Base-by-base conservation (phyloP, 106 monocot species). In the Alisma plantagoaquatica region DNA sequence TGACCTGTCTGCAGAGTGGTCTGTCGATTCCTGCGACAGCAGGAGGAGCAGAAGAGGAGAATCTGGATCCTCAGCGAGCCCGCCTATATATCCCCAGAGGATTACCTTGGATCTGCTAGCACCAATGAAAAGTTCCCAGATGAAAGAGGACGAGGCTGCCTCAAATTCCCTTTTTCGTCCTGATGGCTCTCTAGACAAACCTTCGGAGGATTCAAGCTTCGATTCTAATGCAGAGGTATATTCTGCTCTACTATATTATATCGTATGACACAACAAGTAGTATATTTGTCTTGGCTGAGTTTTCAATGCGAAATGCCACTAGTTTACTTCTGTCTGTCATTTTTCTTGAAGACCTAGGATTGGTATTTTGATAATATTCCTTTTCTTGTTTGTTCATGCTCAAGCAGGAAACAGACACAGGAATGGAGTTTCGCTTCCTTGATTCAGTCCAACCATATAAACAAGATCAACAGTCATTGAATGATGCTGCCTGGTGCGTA, bases 41-140 rank as follows among this genome's bases (percentile, higher is more conserved):
- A 8, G 11, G 38, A 38, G 38, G 8, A 15, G 8, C 38, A 15
- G 15, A 38, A 38, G 8, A 38, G 8, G 0, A 0, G 11, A 15
- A 50, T 27, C 31, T 51, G 17, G 60, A 69, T 32, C 73, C 78
- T 56, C 69, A 61, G 35, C 59, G 73, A 54, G 65, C 66, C 35
- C 2, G 60, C 26, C 56, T 70, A 15, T 33, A 69, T 44, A 24
- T 70, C 51, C 57, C 74, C 8, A 33, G 31, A 12, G 24, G 53
- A 42, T 44, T 49, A 53, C 29, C 35, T 32, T n/a, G n/a, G n/a
- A n/a, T 51, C 46, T 4, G 49, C 19, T 24, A 33, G 44, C 20
- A 51, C 3, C 24, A 33, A 24, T 41, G 46, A 56, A 42, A 5
- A 14, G 46, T 59, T 11, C 35, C 29, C 26, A 30, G 65, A 45